Percentiles rank a stretch among this genome's conserved stretches.
phyloP scores from a whole-genome alignment of 805 yeast species.

The Pichia eremophila region DNA sequence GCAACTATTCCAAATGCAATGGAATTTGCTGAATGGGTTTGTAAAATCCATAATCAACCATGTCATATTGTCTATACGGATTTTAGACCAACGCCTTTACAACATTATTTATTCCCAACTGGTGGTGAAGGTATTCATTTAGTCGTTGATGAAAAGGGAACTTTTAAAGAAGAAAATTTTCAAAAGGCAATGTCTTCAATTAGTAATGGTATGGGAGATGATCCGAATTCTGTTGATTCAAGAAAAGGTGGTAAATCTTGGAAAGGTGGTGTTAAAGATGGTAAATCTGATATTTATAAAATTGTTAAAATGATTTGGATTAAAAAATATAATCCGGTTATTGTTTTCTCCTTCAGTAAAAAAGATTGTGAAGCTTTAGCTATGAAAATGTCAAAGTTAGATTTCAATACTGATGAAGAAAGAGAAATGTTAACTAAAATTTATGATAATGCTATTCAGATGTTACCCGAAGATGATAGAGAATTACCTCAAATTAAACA shows the following conservation, averaged over 20 bases:
- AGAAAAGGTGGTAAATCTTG: slow-evolving; percentile 59
- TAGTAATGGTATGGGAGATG: slow-evolving; percentile 75
- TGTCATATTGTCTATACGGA: slow-evolving; percentile 94
- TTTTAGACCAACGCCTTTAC: slow-evolving; percentile 93
- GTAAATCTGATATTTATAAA: slow-evolving; percentile 80
- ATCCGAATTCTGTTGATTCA: slow-evolving; percentile 51
- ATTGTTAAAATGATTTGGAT: slow-evolving; percentile 97
- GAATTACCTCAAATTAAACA: slow-evolving; percentile 85
- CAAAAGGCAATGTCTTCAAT: slow-evolving; percentile 97
- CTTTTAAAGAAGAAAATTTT: slow-evolving; percentile 93
- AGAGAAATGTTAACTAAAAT: slow-evolving; percentile 61
- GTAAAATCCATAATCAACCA: slow-evolving; percentile 91
- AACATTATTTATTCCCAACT: slow-evolving; percentile 83
- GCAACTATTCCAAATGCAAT: slow-evolving; percentile 98
- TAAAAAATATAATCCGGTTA: slow-evolving; percentile 93
- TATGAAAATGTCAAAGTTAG: slow-evolving; percentile 88
- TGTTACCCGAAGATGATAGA: slow-evolving; percentile 86
- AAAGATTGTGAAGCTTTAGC: slow-evolving; percentile 95
- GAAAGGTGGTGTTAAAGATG: slow-evolving; percentile 70
- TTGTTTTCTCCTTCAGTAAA: slow-evolving; percentile 95
- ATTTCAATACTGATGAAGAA: slow-evolving; percentile 77
- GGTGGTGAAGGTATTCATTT: slow-evolving; percentile 96
- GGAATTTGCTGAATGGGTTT: slow-evolving; percentile 98
- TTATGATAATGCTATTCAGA: slow-evolving; percentile 78
- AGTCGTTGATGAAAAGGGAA: slow-evolving; percentile 95